Evolutionary conservation across 2,329 filamentous ascomycete species (phyloP).

Genomic region (Ophiostoma montium): DNA sequence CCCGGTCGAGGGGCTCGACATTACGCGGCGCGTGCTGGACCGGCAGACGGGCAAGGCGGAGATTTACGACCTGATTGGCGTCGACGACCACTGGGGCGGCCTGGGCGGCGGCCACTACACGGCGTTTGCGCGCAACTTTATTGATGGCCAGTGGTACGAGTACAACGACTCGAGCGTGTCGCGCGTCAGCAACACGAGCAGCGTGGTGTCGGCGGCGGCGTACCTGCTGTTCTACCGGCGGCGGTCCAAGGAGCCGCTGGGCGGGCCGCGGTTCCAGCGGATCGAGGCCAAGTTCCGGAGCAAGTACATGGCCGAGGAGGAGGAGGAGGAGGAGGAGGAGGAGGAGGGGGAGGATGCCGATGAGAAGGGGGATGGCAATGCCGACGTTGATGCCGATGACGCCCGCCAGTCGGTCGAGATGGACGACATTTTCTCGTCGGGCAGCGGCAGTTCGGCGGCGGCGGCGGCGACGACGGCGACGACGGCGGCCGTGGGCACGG

Average conservation of each 20-base stretch:
- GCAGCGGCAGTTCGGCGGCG: constrained; percentile 21
- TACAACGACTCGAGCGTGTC: constrained; percentile 80
- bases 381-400: constrained; percentile 12
- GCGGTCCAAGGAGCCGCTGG: constrained; percentile 61
- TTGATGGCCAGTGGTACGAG: constrained; percentile 82
- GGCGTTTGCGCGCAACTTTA: constrained; percentile 84
- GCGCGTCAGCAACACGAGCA: constrained; percentile 41
- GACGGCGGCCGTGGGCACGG: constrained; percentile 15
- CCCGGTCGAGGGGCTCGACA: constrained; percentile 72
- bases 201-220: constrained; percentile 60
- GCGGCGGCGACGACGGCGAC: constrained; percentile 17
- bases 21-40: constrained; percentile 65
- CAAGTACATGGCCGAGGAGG: constrained; percentile 25
- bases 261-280: constrained; percentile 59
- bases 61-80: constrained; percentile 84
- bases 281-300: constrained; percentile 52
- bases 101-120: constrained; percentile 94
- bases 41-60: constrained; percentile 69
- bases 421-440: constrained; percentile 23
- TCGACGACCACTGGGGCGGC: constrained; percentile 91
- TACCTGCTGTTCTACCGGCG: constrained; percentile 95
- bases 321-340: constrained; percentile 9
- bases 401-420: constrained; percentile 31
- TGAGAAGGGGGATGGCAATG: neutral
- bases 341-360: constrained; percentile 17